Percentiles rank a stretch among this genome's conserved stretches.
These are phyloP conservation scores for Goniomonas avonlea DNA, from an alignment of 78 protist genomes.

Conservation along the genomic window DNA sequence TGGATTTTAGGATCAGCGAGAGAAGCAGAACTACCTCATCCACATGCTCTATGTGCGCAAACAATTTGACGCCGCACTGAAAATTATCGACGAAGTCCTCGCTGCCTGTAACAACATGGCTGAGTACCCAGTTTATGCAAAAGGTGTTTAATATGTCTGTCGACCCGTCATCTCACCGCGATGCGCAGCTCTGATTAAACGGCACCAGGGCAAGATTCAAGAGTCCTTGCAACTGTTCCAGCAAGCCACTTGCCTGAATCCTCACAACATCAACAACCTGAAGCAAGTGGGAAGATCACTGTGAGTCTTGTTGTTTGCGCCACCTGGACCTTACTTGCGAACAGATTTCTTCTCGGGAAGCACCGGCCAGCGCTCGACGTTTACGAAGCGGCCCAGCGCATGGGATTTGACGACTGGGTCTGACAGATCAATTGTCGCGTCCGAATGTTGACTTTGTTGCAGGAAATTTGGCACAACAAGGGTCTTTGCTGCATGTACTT, in stretches of 20 bases:
- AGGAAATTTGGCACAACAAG: conserved; percentile 63
- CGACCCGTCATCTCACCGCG: background rate
- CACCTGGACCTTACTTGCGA: background rate
- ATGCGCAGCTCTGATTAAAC: conserved; percentile 45
- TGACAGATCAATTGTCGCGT: no score
- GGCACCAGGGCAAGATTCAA: conserved; percentile 58
- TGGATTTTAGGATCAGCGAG: conserved; percentile 24
- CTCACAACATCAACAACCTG: conserved; percentile 45
- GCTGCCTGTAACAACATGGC: background rate
- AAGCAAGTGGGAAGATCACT: conserved; percentile 68
- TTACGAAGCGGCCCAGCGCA: conserved; percentile 44
- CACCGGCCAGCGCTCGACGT: conserved; percentile 56
- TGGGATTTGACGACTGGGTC: conserved; percentile 37
- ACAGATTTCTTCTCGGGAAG: conserved; percentile 53
- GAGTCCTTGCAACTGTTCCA: conserved; percentile 69
- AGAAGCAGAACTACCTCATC: conserved; percentile 36
- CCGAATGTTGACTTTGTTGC: no score
- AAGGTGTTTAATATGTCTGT: conserved; percentile 28
- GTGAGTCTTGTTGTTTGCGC: background rate
- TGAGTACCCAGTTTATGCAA: conserved; percentile 61
- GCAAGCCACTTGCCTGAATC: conserved; percentile 44
- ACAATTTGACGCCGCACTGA: conserved; percentile 31
- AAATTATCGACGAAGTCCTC: conserved; percentile 34
- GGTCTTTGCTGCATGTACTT: conserved; percentile 56
- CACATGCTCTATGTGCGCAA: conserved; percentile 34